Evolutionary conservation across 345 rosid species (phyloP), one percentile per base, ranked within the genome.

Genomic region (Hypericum perforatum): DNA sequence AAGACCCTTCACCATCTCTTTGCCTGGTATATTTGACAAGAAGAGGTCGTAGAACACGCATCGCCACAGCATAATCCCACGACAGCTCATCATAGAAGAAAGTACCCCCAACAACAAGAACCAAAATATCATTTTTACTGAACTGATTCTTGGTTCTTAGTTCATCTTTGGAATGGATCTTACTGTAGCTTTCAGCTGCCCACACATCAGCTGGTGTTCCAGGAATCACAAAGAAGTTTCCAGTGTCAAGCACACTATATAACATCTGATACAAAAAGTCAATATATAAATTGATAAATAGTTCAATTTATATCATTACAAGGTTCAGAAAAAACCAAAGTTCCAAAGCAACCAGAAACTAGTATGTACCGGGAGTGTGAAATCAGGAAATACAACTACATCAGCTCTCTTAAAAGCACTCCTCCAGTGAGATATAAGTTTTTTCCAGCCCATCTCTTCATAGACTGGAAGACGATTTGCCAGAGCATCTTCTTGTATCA

Each of bases 161-260:
- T 32, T 73, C 80, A 71, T 71, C 66, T 69, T 78, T 92, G 61
- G 67, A 57, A 62, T 83, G 79, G 47, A 70, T 70, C 68, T 71
- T 80, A 51, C 67, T 56, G 63, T 77, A 92, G 63, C 68, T 76
- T 73, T 85, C 94, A 58, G 91, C 91, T 66, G 85, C 80, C 95
- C 98, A 92, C 48, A 85, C 89, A 70, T 92, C 95, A 9, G 78
- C 65, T 41, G 89, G 89, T 32, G 94, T 78, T 78, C 95, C 98
- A 67, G 91, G 91, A 77, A 88, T 74, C 57, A 88, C 98, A 79
- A 78, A 74, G 74, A 92, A 92, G 81, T 92, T 88, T 68, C 98
- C 97, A 76, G 79, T 68, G 75, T 92, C 98, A 59, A 92, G 94
- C 75, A 72, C 66, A 63, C 87, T 84, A 74, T 88, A 82, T 64